These are phyloP conservation scores for Amaranthus hypochondriacus DNA, from an alignment of 148 eudicot species.

Conservation along the genomic window DNA sequence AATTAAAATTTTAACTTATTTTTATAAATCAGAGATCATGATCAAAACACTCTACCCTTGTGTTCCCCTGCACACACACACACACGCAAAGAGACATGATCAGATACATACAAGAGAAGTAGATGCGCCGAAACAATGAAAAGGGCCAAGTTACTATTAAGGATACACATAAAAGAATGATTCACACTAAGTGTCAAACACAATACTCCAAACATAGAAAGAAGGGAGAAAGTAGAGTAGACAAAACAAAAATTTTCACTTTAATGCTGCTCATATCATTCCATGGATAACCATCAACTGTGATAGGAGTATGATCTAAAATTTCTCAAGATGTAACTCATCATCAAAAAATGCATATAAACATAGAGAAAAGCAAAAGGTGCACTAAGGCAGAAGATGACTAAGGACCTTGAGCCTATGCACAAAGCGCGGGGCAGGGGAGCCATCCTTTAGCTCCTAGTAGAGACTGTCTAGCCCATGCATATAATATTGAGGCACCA, in stretches of 20 bases:
- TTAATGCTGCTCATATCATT: not conserved
- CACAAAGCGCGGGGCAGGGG: too few species aligned
- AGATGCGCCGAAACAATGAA: not conserved
- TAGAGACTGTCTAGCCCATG: too few species aligned
- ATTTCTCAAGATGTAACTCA: too few species aligned
- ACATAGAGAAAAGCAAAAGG: too few species aligned
- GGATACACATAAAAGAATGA: not conserved
- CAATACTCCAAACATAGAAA: not conserved
- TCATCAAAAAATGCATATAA: too few species aligned
- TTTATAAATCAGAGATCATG: slow-evolving; percentile 24
- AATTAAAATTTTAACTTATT: not conserved
- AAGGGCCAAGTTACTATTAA: not conserved
- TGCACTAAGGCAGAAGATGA: too few species aligned
- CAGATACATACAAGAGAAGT: not conserved
- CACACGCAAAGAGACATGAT: slow-evolving; percentile 2
- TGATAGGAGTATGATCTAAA: too few species aligned
- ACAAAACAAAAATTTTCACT: not conserved
- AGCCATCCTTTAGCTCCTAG: too few species aligned
- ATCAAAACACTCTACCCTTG: slow-evolving; percentile 6
- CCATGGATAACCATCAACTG: not conserved
- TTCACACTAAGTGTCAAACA: not conserved
- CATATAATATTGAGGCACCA: too few species aligned
- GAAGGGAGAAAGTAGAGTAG: not conserved
- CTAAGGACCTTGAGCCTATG: too few species aligned
- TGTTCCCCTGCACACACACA: slow-evolving; percentile 19